Conservation (phyloP, 176 grass and related monocot genomes). For the Carex parvula region DNA sequence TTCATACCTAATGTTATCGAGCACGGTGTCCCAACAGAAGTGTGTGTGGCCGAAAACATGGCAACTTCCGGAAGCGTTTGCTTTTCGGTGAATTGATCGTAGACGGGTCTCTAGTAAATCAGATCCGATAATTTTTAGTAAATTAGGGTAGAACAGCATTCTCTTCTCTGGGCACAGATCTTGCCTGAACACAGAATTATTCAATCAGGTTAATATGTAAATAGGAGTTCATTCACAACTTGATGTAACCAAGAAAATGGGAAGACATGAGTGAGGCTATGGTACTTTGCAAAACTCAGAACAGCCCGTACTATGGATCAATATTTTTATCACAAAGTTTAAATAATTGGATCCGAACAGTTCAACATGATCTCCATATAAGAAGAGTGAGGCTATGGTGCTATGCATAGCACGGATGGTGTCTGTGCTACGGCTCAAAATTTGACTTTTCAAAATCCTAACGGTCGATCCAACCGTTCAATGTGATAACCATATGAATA, state of each 20-base stretch:
- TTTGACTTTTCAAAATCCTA: too few species aligned
- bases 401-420: too few species aligned
- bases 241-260: background rate
- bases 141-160: conserved; percentile 92
- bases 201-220: background rate
- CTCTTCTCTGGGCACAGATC: conserved; percentile 97
- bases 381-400: too few species aligned
- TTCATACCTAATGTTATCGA: conserved; percentile 74
- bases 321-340: too few species aligned
- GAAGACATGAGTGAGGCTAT: background rate
- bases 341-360: too few species aligned
- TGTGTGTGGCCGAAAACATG: conserved; percentile 97
- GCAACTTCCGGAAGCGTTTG: conserved; percentile 41
- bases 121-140: conserved; percentile 88
- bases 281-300: too few species aligned
- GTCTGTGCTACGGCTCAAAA: too few species aligned
- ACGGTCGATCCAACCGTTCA: too few species aligned
- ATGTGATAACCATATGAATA: too few species aligned
- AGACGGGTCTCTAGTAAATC: conserved; percentile 74
- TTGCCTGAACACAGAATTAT: conserved; percentile 49
- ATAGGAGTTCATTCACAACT: background rate
- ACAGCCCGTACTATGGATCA: too few species aligned
- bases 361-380: too few species aligned
- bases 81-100: conserved; percentile 56
- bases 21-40: conserved; percentile 90